These are phyloP conservation scores for Leccinum pseudoinsigne DNA, from an alignment of 1,284 basidiomycete species.

Conservation along the genomic window DNA sequence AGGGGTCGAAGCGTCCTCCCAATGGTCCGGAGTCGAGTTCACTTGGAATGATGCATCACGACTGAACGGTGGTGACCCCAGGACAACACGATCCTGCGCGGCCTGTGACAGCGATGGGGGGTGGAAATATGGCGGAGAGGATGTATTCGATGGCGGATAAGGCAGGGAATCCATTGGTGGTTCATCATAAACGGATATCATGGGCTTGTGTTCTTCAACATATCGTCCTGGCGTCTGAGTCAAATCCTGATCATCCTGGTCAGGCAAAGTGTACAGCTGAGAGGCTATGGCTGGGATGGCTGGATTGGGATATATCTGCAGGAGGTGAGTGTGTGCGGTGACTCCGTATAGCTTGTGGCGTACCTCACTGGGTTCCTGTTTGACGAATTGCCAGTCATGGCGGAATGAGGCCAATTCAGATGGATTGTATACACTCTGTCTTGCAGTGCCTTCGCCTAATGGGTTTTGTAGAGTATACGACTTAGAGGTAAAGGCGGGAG, in stretches of 20 bases:
- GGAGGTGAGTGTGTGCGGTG: conserved; percentile 12
- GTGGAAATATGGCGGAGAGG: conserved; percentile 26
- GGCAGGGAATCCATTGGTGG: conserved; percentile 35
- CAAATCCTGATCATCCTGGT: conserved; percentile 16
- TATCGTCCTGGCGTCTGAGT: conserved; percentile 3
- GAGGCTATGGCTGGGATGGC: conserved; percentile 12
- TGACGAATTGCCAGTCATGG: conserved; percentile 25
- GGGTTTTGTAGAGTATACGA: conserved; percentile 33
- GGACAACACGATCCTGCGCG: conserved; percentile 16
- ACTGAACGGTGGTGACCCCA: conserved; percentile 17
- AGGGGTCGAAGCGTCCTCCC: conserved; percentile 20
- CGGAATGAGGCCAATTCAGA: background rate
- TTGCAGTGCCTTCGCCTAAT: conserved; percentile 19
- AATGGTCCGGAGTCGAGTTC: conserved; percentile 16
- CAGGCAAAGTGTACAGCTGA: conserved; percentile 22
- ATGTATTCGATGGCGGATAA: conserved; percentile 22
- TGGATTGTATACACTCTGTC: background rate
- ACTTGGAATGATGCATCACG: conserved; percentile 13
- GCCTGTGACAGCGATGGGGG: conserved; percentile 7
- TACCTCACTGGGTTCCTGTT: conserved; percentile 29
- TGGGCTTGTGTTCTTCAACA: conserved; percentile 14
- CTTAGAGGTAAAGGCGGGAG: conserved; percentile 18
- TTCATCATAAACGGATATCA: conserved; percentile 9
- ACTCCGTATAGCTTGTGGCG: conserved; percentile 5
- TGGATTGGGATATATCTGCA: conserved; percentile 21